Evolutionary conservation across 148 eudicot species (phyloP), one percentile per base, ranked within the genome.

Genomic region (Fagopyrum homotropicum): DNA sequence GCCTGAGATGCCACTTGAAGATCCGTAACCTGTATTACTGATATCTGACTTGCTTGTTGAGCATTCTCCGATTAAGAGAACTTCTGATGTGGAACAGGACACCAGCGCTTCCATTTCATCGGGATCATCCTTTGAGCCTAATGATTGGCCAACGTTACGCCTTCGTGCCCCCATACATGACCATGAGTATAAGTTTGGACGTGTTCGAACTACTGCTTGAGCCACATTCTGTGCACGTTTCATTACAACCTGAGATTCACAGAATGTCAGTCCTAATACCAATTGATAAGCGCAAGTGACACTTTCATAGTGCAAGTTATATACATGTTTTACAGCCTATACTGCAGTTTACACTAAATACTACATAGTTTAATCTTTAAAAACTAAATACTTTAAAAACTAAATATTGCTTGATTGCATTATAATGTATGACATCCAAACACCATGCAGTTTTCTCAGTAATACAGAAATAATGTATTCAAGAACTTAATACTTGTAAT

Each of bases 81-180:
- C 75, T 80, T 84, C 87, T 22, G 83, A 73, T 45, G 85, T 52
- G 71, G 75, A 76, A 22, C 77, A 19, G 29, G 82, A 78, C 29
- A 91, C 75, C 73, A 91, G 79, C 35, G 95, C 75, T 22, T 84
- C 80, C 73, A 82, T 87, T 29, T 83, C 80, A 66, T 83, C 88
- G 15, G 80, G 61, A 40, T 87, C 90, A 57, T 79, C 83, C 79
- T 81, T 82, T 2, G 80, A 17, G 68, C 70, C 79, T 49, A 87
- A 40, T 30, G 81, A 74, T 57, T 86, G 83, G 77, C 75, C 76
- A 66, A 80, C 84, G 7, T 80, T 78, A 73, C 98, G 93, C 7
- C 93, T 95, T 1, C 97, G 89, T 26, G 93, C 89, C 57, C 98
- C 98, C 91, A 92, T 94, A 70, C 98, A 94, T 12, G 90, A 81